Conservation (phyloP, 495 filamentous ascomycete genomes). For the Tuber indicum region DNA sequence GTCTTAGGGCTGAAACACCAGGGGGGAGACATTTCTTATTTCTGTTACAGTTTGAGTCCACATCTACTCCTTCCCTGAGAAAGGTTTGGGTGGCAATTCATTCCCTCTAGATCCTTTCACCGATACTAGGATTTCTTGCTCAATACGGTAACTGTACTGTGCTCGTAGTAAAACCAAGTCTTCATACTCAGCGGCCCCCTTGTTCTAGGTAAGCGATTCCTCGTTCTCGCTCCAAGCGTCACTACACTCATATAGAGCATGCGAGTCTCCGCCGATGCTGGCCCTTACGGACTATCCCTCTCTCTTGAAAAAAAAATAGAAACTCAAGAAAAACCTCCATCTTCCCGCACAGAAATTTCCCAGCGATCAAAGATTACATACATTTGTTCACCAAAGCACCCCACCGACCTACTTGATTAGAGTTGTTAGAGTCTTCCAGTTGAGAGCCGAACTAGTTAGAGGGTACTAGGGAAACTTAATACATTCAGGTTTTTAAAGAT, state of each 20-base stretch:
- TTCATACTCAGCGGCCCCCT: background rate
- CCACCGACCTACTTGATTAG: background rate
- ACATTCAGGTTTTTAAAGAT: background rate
- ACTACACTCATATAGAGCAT: background rate
- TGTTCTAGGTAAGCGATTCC: background rate
- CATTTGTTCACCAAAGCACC: background rate
- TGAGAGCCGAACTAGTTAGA: background rate
- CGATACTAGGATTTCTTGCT: background rate
- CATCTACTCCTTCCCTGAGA: background rate
- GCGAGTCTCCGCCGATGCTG: background rate
- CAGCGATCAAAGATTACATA: background rate
- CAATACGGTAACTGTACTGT: background rate
- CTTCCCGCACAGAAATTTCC: background rate
- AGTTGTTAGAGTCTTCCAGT: background rate
- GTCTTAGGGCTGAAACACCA: background rate
- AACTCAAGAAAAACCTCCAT: background rate
- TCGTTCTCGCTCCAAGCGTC: background rate
- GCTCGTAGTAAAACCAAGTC: background rate
- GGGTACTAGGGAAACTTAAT: background rate
- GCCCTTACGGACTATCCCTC: background rate
- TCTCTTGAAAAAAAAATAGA: background rate
- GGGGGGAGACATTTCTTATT: background rate
- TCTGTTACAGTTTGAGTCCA: background rate
- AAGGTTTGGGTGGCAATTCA: background rate
- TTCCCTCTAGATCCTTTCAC: background rate